These are phyloP conservation scores for Triglochin maritima DNA, from an alignment of 106 monocot genomes.

Conservation along the genomic window DNA sequence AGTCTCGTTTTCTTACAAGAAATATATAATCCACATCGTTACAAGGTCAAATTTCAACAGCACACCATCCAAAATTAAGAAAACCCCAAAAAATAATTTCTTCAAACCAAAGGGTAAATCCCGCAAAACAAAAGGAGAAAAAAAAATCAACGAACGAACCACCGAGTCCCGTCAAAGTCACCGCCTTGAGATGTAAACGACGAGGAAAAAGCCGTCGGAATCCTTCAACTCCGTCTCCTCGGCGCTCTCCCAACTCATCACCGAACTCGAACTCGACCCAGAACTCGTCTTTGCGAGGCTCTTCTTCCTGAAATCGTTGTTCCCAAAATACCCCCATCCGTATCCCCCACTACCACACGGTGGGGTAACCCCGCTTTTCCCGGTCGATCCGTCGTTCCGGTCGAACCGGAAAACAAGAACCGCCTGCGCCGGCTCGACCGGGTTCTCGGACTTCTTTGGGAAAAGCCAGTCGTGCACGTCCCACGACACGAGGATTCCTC, in stretches of 20 bases:
- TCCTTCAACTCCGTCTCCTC: constrained; percentile 68
- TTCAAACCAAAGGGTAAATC: neutral
- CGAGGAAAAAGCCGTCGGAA: constrained; percentile 50
- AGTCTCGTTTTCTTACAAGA: no score
- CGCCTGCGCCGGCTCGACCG: constrained; percentile 21
- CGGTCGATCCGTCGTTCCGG: constrained; percentile 10
- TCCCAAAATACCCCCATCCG: constrained; percentile 17
- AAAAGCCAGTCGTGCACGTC: constrained; percentile 81
- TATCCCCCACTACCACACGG: neutral
- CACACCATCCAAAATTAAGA: neutral
- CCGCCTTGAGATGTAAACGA: constrained; percentile 55
- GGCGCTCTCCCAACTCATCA: constrained; percentile 77
- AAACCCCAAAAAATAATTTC: neutral
- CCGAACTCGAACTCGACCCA: constrained; percentile 41
- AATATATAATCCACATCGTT: no score
- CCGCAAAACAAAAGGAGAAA: neutral
- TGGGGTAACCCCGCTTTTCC: neutral
- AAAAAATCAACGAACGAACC: neutral
- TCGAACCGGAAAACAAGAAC: constrained; percentile 72
- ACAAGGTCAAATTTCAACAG: neutral
- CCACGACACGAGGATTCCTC: constrained; percentile 38
- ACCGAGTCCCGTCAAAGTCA: neutral
- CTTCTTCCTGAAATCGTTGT: constrained; percentile 10
- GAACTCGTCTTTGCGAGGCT: constrained; percentile 34
- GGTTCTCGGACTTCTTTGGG: constrained; percentile 1